A percentile compares a stretch with the other conserved stretches of the same genome.
Evolutionary conservation across 2,329 filamentous ascomycete genomes (phyloP).

Genomic region (Arthrobotrys pseudoclavata): DNA sequence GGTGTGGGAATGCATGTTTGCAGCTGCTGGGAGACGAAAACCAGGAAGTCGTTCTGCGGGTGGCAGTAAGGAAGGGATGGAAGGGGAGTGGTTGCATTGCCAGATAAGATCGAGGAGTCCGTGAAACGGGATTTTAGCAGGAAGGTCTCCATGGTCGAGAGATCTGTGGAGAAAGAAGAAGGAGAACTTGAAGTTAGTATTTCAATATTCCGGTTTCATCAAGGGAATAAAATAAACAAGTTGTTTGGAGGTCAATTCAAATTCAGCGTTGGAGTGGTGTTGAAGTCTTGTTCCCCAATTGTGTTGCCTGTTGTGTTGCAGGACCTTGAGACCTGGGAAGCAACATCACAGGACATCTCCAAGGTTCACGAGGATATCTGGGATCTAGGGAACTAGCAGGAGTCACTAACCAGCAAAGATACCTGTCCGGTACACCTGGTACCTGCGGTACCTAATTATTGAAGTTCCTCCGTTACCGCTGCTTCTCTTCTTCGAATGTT

Average conservation of each 20-base stretch:
- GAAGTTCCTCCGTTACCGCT: conserved; percentile 36
- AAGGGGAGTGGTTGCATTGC: conserved; percentile 56
- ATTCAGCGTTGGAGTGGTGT: too few relatives aligned
- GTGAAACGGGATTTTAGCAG: conserved; percentile 49
- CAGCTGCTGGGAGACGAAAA: conserved; percentile 72
- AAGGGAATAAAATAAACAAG: background rate
- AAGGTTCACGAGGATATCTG: conserved; percentile 1
- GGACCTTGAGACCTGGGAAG: background rate
- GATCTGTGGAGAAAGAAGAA: background rate
- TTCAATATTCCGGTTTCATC: background rate
- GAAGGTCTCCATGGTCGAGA: conserved; percentile 46
- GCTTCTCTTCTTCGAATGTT: too few relatives aligned
- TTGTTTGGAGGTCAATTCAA: too few relatives aligned
- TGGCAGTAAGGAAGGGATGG: conserved; percentile 72
- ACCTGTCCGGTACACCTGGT: conserved; percentile 16
- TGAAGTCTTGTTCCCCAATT: background rate
- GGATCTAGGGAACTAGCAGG: conserved; percentile 29
- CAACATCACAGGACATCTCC: conserved; percentile 32
- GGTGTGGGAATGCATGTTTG: conserved; percentile 76
- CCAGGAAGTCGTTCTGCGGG: conserved; percentile 73
- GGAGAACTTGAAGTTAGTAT: conserved; percentile 11
- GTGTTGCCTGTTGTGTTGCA: conserved; percentile 25
- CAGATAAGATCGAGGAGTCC: conserved; percentile 38
- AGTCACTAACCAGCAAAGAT: conserved; percentile 38
- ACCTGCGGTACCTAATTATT: conserved; percentile 29